Evolutionary conservation across 495 filamentous ascomycete genomes (phyloP), one percentile per base, ranked within the genome.

Genomic region (Thermochaetoides thermophila): DNA sequence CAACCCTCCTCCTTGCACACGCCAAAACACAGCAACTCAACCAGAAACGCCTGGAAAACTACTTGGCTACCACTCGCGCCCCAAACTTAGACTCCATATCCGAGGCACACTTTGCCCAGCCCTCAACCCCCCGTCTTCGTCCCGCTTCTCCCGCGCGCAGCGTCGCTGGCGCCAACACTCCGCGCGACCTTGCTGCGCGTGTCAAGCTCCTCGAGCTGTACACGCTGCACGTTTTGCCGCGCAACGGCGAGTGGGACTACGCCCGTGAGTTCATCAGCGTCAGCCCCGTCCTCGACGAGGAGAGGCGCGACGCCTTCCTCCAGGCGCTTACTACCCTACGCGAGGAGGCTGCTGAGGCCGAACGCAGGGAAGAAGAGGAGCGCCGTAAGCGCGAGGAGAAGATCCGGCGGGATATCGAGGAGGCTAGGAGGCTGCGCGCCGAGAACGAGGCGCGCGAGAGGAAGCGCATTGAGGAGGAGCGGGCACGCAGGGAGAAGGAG

Each of bases 181-280:
- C 84, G 0, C 74, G 78, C 34, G 82, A 85, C 48, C 63, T 84
- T 12, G 69, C 70, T 33, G 68, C 78, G 22, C 67, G 84, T 17
- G 72, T 92, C 30, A 83, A 87, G 56, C 78, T 97, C 29, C 76
- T 95, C 25, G 91, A 97, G 57, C 65, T 97, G 1, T 97, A 91
- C 44, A 85, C 81, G 4, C 66, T 97, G 4, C 89, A 96, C 55
- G 82, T 96, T 13, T 74, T 97, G 11, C 76, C 84, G 11, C 69
- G 80, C 24, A 94, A 92, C 44, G 73, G 76, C 21, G 84, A 96
- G 59, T 97, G 91, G 89, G 80, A 87, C 27, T 95, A 95, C 49
- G 84, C 89, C 0, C 66, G 69, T 17, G 80, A 89, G 43, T 96
- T 96, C 59, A 86, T 96, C 37, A 74, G 64, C 37, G 64, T 84